Evolutionary conservation across 805 yeast genomes (phyloP).

Genomic region (Wickerhamomyces sydowiorum): DNA sequence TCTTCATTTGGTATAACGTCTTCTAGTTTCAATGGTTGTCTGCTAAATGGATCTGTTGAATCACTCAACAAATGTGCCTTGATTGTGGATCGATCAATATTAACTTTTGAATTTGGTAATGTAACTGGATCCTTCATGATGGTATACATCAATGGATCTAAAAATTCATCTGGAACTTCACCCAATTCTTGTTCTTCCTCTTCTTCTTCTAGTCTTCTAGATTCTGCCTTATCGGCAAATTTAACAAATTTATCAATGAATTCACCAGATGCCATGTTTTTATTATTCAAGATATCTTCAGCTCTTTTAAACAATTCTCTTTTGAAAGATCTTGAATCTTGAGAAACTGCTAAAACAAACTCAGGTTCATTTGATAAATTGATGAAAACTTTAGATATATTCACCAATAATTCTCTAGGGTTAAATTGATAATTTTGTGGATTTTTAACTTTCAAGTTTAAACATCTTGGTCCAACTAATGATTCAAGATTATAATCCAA

Average conservation of each 20-base stretch:
- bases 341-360: slow-evolving; percentile 76
- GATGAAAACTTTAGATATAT: slow-evolving; percentile 68
- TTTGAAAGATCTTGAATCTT: slow-evolving; percentile 88
- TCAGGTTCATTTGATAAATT: slow-evolving; percentile 60
- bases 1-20: slow-evolving; percentile 80
- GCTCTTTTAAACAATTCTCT: slow-evolving; percentile 67
- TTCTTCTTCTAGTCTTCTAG: slow-evolving; percentile 55
- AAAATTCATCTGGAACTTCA: slow-evolving; percentile 92
- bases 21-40: slow-evolving; percentile 84
- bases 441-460: slow-evolving; percentile 75
- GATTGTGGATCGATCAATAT: slow-evolving; percentile 86
- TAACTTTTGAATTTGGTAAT: slow-evolving; percentile 81
- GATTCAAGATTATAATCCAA: slow-evolving; percentile 85
- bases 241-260: slow-evolving; percentile 43
- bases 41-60: slow-evolving; percentile 94
- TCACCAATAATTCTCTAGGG: slow-evolving; percentile 65
- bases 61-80: slow-evolving; percentile 92
- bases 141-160: slow-evolving; percentile 96
- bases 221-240: slow-evolving; percentile 65
- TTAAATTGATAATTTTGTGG: slow-evolving; percentile 82
- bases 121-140: slow-evolving; percentile 94
- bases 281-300: slow-evolving; percentile 50
- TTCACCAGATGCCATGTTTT: slow-evolving; percentile 47
- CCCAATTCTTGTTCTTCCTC: slow-evolving; percentile 85
- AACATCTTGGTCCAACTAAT: slow-evolving; percentile 93